These are phyloP conservation scores for Stromatinia cepivora DNA, from an alignment of 2,329 filamentous ascomycete genomes.

Conservation along the genomic window DNA sequence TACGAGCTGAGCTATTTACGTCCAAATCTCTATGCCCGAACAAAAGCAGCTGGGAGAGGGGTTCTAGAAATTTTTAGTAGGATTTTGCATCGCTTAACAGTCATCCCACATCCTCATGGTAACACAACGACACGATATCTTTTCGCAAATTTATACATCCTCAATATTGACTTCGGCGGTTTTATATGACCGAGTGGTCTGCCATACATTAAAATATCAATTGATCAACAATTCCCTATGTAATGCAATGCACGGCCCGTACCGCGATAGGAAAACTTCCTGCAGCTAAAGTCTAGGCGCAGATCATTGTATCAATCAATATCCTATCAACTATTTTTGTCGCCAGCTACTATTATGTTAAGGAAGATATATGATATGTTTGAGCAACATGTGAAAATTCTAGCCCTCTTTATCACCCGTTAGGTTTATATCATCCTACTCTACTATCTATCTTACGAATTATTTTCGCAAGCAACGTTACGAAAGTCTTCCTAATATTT, in stretches of 20 bases:
- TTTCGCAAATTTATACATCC: background rate
- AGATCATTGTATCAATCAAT: background rate
- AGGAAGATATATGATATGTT: background rate
- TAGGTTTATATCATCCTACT: background rate
- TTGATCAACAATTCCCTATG: conserved; percentile 13
- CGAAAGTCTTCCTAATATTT: background rate
- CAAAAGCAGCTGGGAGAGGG: background rate
- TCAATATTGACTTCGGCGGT: conserved; percentile 12
- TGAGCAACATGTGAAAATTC: background rate
- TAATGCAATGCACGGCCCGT: conserved; percentile 21
- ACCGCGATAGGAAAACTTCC: conserved; percentile 18
- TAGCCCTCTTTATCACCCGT: conserved; percentile 7
- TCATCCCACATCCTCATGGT: conserved; percentile 6
- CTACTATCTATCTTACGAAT: conserved; percentile 3
- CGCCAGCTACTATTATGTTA: conserved; percentile 8
- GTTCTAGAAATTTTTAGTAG: background rate
- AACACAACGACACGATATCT: conserved; percentile 6
- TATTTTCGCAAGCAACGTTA: conserved; percentile 17
- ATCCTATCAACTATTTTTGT: background rate
- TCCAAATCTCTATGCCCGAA: background rate
- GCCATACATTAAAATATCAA: conserved; percentile 16
- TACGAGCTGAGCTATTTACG: conserved; percentile 10
- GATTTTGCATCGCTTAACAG: conserved; percentile 5
- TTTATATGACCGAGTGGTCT: conserved; percentile 20
- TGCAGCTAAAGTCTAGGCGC: conserved; percentile 15